These are phyloP conservation scores for Linum lewisii DNA, from an alignment of 345 rosid species.

Conservation along the genomic window DNA sequence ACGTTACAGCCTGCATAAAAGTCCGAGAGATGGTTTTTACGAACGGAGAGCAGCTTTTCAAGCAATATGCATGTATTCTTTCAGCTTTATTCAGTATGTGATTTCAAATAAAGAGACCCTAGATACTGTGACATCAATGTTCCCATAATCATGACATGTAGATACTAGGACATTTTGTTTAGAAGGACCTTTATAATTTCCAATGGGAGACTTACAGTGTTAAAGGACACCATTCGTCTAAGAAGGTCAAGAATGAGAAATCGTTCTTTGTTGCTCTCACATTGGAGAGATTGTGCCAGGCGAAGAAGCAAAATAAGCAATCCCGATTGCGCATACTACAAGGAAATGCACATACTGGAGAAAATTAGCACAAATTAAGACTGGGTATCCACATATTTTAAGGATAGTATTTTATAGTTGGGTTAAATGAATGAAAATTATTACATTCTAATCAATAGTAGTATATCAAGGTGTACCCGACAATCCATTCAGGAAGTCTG, in stretches of 20 bases:
- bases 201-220: constrained; percentile 37
- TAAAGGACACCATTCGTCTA: constrained; percentile 64
- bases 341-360: constrained; percentile 12
- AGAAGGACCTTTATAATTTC: too few relatives aligned
- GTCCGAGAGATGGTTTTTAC: neutral
- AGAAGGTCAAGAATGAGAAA: constrained; percentile 61
- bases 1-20: constrained; percentile 52
- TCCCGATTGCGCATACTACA: constrained; percentile 69
- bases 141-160: too few relatives aligned
- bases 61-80: too few relatives aligned
- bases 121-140: too few relatives aligned
- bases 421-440: too few relatives aligned
- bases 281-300: constrained; percentile 51
- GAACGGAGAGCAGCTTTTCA: too few relatives aligned
- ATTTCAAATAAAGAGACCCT: too few relatives aligned
- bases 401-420: neutral
- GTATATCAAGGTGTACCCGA: neutral
- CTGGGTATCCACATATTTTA: neutral
- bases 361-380: constrained; percentile 9
- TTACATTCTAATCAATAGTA: neutral
- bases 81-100: too few relatives aligned
- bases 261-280: constrained; percentile 48
- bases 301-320: constrained; percentile 61
- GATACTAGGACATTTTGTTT: too few relatives aligned
- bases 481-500: neutral